Evolutionary conservation across 2,329 filamentous ascomycete species (phyloP).

Genomic region (Claviceps maximensis): DNA sequence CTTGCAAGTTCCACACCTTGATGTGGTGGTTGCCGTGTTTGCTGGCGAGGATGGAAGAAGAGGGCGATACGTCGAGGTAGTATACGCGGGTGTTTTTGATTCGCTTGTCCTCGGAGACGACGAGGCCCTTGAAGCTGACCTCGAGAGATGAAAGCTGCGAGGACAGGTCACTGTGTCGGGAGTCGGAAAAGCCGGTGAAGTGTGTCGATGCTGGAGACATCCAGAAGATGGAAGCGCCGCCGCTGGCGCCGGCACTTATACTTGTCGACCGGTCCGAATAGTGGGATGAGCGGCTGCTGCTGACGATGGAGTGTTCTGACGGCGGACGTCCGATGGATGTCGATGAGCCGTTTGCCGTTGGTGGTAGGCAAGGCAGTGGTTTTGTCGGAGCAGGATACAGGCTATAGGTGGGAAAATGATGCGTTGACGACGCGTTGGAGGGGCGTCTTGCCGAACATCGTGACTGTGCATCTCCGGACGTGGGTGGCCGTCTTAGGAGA

Average conservation of each 20-base stretch:
- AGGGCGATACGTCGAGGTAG: slow-evolving; percentile 23
- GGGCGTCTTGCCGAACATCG: neutral
- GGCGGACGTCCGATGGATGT: slow-evolving; percentile 3
- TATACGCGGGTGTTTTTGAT: slow-evolving; percentile 18
- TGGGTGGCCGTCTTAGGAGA: neutral
- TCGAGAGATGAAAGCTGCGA: slow-evolving; percentile 5
- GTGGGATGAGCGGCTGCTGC: slow-evolving; percentile 4
- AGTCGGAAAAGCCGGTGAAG: neutral
- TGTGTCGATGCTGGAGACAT: neutral
- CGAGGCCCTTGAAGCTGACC: slow-evolving; percentile 10
- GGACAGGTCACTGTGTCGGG: neutral
- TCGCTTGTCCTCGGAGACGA: slow-evolving; percentile 17
- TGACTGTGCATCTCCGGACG: neutral
- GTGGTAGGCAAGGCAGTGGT: slow-evolving; percentile 5
- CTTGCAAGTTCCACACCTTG: slow-evolving; percentile 77
- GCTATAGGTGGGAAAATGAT: slow-evolving; percentile 3
- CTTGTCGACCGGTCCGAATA: slow-evolving; percentile 5
- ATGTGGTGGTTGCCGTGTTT: slow-evolving; percentile 53
- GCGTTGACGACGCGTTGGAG: slow-evolving; percentile 2
- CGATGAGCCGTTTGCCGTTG: slow-evolving; percentile 1
- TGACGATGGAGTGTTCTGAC: neutral
- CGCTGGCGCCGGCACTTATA: neutral
- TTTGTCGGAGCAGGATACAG: slow-evolving; percentile 6
- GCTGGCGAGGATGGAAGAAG: slow-evolving; percentile 21
- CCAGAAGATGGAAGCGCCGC: neutral